These are phyloP conservation scores for Penicillium brevicompactum DNA, from an alignment of 2,329 filamentous ascomycete genomes.

Conservation along the genomic window DNA sequence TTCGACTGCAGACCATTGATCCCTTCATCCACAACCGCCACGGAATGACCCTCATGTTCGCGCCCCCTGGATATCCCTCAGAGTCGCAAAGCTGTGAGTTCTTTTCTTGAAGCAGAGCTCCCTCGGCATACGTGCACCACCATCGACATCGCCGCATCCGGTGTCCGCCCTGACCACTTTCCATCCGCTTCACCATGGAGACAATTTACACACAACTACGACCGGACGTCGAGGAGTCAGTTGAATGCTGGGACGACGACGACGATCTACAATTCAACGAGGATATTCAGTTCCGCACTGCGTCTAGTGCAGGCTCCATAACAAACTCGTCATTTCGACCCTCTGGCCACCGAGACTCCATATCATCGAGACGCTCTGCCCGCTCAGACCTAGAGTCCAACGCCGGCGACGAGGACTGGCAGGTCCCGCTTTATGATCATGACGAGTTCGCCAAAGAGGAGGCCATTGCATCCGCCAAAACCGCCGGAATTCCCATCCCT, in stretches of 20 bases:
- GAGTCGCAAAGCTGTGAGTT: slow-evolving; percentile 24
- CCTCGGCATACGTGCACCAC: background rate
- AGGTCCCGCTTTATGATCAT: slow-evolving; percentile 79
- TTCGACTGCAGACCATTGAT: background rate
- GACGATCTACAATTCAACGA: slow-evolving; percentile 51
- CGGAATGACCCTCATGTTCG: slow-evolving; percentile 34
- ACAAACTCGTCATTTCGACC: slow-evolving; percentile 46
- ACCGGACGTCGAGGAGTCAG: slow-evolving; percentile 37
- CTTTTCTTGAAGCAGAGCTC: slow-evolving; percentile 11
- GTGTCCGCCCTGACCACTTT: background rate
- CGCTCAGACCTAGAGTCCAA: slow-evolving; percentile 79
- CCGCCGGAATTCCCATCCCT: slow-evolving; percentile 89
- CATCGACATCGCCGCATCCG: background rate
- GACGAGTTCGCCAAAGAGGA: slow-evolving; percentile 82
- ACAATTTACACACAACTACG: slow-evolving; percentile 35
- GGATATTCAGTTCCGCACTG: slow-evolving; percentile 48
- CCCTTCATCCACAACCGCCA: slow-evolving; percentile 6
- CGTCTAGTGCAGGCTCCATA: slow-evolving; percentile 49
- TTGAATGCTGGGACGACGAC: slow-evolving; percentile 55
- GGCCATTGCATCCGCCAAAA: slow-evolving; percentile 83
- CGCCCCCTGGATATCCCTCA: slow-evolving; percentile 17
- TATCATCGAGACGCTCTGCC: slow-evolving; percentile 79
- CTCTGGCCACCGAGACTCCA: slow-evolving; percentile 66
- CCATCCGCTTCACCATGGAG: slow-evolving; percentile 39
- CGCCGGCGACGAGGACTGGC: slow-evolving; percentile 80